These are phyloP conservation scores for Monosporascus sp. DNA, from an alignment of 2,329 filamentous ascomycete genomes.

Conservation along the genomic window DNA sequence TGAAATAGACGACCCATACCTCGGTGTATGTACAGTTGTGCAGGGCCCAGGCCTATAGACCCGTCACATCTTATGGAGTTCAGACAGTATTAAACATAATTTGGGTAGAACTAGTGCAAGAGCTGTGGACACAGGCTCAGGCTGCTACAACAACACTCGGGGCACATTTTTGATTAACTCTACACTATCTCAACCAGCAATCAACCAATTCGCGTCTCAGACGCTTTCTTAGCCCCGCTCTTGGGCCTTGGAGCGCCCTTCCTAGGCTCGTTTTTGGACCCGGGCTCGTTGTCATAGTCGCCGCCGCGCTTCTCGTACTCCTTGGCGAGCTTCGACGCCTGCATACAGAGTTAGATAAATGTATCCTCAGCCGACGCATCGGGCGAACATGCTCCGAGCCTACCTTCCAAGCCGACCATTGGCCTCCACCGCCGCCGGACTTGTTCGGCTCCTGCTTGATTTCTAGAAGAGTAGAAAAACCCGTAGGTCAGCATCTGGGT, in stretches of 20 bases:
- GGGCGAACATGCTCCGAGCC: not conserved
- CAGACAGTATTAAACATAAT: no score
- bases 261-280: conserved; percentile 33
- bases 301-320: conserved; percentile 39
- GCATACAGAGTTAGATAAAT: not conserved
- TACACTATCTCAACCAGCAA: not conserved
- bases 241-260: conserved; percentile 17
- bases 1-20: no score
- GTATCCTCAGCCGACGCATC: not conserved
- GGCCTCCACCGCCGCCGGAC: conserved; percentile 34
- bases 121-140: not conserved
- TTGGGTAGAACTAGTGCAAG: no score
- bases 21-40: no score
- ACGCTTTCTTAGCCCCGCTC: conserved; percentile 9
- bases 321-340: conserved; percentile 34
- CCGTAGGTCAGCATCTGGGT: not conserved
- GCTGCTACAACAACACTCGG: not conserved
- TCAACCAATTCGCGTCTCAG: not conserved
- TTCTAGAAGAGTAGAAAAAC: conserved; percentile 18
- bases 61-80: no score
- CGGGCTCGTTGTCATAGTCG: conserved; percentile 34
- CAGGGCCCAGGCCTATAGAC: no score
- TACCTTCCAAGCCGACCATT: conserved; percentile 35
- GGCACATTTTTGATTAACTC: conserved; percentile 1
- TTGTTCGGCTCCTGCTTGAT: conserved; percentile 39